Evolutionary conservation across 2,329 filamentous ascomycete genomes (phyloP), one percentile per base, ranked within the genome.

Genomic region (Cercospora canescens): DNA sequence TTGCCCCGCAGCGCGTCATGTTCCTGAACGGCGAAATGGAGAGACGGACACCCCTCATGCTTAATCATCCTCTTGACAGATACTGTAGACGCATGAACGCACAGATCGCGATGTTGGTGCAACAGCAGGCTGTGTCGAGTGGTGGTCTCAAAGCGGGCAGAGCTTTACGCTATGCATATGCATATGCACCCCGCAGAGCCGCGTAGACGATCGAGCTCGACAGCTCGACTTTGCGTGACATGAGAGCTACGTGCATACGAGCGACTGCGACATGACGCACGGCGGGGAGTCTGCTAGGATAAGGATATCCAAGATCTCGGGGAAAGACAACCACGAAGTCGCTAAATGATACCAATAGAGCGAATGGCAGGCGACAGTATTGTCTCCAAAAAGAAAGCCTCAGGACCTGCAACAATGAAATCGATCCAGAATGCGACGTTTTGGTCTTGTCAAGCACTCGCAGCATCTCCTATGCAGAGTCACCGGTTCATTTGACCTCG

Each of bases 1-100:
- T 5, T 12, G 57, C 37, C 24, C 48, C 6, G n/a, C 26, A 32
- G 2, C 28, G 37, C 57, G 57, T 60, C 57, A 60, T 60, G 57
- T 41, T 59, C 56, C 56, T 59, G 56, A 24, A 41, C 57, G 57
- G 57, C 28, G 32, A 12, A 48, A 60, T 45, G 57, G 57, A 60
- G 12, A 4, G 6, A 21, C 5, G 1, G 28, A 7, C 3, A 60
- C 57, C 57, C 57, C 57, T 60, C 52, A 56, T 56, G 45, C 45
- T 35, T 56, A n/a, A 35, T 35, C 52, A 56, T 35, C 52, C 30
- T 35, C 1, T 30, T 21, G 11, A 16, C 18, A 8, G 30, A 30
- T 56, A 11, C 18, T 56, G 52, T 16, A 35, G 52, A 21, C 45
- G 45, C 16, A 34, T 56, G 4, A 24, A 21, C 32, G 9, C 16